A percentile compares a stretch with the other conserved stretches of the same genome.
Evolutionary conservation across 176 grass and related monocot species (phyloP).

Genomic region (Thalia dealbata): DNA sequence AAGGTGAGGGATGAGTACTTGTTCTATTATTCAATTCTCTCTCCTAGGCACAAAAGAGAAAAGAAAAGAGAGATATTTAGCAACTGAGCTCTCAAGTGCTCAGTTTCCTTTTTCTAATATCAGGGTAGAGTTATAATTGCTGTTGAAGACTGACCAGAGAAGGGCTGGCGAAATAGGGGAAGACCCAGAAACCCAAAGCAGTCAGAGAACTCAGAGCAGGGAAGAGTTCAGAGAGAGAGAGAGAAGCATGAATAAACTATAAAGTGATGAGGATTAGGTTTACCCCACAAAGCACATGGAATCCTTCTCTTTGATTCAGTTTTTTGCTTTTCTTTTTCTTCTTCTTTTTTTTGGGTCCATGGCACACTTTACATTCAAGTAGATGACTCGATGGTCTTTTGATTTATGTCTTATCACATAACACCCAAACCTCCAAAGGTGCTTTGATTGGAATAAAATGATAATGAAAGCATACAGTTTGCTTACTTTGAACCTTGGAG

Average conservation of each 20-base stretch:
- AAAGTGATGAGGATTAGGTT: conserved; percentile 6
- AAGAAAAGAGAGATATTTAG: conserved; percentile 3
- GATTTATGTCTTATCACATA: conserved; percentile 7
- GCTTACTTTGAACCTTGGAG: conserved; percentile 1
- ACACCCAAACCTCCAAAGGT: conserved; percentile 4
- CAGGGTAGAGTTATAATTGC: conserved; percentile 15
- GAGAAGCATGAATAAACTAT: neutral
- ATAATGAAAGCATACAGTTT: conserved; percentile 6
- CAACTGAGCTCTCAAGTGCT: conserved; percentile 7
- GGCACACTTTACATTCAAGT: neutral
- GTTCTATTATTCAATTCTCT: conserved; percentile 7
- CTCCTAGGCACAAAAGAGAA: neutral
- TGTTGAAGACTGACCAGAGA: neutral
- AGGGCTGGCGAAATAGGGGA: neutral
- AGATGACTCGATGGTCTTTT: neutral
- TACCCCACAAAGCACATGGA: conserved; percentile 9
- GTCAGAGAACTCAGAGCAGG: neutral
- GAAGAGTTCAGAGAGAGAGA: neutral
- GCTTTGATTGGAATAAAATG: conserved; percentile 12
- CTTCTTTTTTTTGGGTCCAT: conserved; percentile 7
- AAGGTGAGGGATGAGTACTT: neutral
- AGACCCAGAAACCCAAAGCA: conserved; percentile 5
- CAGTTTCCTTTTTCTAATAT: conserved; percentile 17
- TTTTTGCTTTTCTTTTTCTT: conserved; percentile 6
- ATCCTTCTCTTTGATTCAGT: conserved; percentile 18